Percentiles rank a stretch among this genome's conserved stretches.
Evolutionary conservation across 345 rosid genomes (phyloP).

Genomic region (Syzygium oleosum): DNA sequence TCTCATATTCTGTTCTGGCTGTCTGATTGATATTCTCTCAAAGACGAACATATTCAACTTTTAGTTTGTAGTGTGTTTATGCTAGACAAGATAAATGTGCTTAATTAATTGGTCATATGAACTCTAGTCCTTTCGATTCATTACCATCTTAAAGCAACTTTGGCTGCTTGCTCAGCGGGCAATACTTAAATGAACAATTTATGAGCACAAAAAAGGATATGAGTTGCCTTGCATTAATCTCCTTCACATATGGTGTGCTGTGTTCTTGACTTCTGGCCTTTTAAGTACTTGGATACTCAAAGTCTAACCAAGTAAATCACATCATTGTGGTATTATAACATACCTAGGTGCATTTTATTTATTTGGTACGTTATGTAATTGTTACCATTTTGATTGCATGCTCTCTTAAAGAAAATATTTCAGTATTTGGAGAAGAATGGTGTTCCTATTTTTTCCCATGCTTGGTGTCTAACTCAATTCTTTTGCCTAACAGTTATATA

Average conservation of each 20-base stretch:
- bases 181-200: neutral
- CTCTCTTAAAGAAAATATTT: neutral
- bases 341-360: neutral
- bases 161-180: neutral
- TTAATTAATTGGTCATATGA: neutral
- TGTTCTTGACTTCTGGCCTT: neutral
- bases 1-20: neutral
- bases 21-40: neutral
- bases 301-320: neutral
- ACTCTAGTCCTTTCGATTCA: neutral
- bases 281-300: neutral
- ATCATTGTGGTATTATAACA: neutral
- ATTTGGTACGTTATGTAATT: neutral
- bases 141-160: neutral
- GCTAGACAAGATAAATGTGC: neutral
- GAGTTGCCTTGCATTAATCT: neutral
- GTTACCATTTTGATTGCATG: neutral
- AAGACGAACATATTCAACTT: neutral
- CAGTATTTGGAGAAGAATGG: neutral
- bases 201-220: neutral
- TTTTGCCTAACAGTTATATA: neutral
- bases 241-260: neutral
- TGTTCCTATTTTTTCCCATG: neutral
- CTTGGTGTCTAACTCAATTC: neutral
- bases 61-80: neutral